phyloP scores from a whole-genome alignment of 2,329 filamentous ascomycete species.

The Intubia oerlemansii region DNA sequence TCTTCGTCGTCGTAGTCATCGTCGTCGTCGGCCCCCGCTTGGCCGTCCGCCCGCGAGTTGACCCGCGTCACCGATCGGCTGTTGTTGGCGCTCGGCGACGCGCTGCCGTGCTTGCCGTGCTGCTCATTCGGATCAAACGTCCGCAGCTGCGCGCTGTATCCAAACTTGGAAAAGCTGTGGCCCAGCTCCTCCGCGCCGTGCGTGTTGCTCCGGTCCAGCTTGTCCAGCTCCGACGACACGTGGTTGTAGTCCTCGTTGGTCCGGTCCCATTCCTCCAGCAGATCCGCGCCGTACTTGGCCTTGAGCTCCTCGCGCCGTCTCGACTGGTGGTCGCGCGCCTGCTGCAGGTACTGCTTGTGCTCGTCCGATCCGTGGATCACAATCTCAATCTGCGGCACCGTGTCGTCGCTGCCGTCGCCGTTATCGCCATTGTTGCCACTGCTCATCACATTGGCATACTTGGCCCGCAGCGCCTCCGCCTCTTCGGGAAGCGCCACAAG shows the following conservation, averaged over 20 bases:
- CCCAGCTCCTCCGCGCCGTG: constrained; percentile 25
- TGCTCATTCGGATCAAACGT: constrained; percentile 16
- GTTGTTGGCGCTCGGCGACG: not conserved
- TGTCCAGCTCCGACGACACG: constrained; percentile 29
- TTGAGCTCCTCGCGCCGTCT: constrained; percentile 22
- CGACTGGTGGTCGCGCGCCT: constrained; percentile 31
- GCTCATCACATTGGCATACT: constrained; percentile 14
- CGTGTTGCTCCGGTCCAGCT: constrained; percentile 21
- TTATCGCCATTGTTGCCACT: too few relatives aligned
- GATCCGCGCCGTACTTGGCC: constrained; percentile 25
- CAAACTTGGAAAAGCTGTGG: constrained; percentile 41
- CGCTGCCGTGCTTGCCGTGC: constrained; percentile 1
- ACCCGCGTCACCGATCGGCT: constrained; percentile 1
- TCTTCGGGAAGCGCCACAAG: constrained; percentile 37
- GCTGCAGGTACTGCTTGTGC: constrained; percentile 22
- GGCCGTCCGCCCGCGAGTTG: constrained; percentile 2
- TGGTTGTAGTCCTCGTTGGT: constrained; percentile 29
- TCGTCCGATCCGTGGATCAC: constrained; percentile 33
- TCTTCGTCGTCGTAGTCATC: too few relatives aligned
- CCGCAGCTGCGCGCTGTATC: constrained; percentile 35
- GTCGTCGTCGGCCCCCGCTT: constrained; percentile 1
- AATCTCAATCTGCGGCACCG: constrained; percentile 25
- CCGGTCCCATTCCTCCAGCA: constrained; percentile 30
- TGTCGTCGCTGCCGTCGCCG: constrained; percentile 4
- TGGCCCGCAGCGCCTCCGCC: constrained; percentile 21